A percentile compares a stretch with the other conserved stretches of the same genome.
phyloP scores from a whole-genome alignment of 176 grass and related monocot genomes.

The Carex parvula region DNA sequence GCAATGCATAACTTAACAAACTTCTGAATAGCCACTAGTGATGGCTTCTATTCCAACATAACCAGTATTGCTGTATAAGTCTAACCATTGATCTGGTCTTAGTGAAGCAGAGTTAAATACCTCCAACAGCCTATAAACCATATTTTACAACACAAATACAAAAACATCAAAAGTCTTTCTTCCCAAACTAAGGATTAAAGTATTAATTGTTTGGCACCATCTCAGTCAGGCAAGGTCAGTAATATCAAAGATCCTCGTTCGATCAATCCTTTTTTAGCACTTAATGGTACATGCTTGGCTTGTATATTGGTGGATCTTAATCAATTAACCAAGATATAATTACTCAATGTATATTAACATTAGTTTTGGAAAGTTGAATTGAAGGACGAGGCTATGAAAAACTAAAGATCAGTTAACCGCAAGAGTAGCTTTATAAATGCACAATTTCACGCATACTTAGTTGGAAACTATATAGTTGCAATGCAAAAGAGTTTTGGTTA shows the following conservation, averaged over 20 bases:
- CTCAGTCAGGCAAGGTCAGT: neutral
- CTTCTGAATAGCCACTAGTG: conserved; percentile 75
- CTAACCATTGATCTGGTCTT: conserved; percentile 80
- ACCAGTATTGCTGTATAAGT: conserved; percentile 90
- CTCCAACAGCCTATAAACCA: conserved; percentile 68
- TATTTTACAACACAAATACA: conserved; percentile 1
- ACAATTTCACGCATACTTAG: neutral
- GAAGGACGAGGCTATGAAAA: neutral
- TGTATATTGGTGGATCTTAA: neutral
- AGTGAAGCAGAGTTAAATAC: conserved; percentile 67
- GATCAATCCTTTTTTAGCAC: neutral
- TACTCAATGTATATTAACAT: neutral
- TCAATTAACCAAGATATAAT: neutral
- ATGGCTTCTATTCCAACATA: conserved; percentile 98
- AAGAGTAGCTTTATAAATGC: neutral
- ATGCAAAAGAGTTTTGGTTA: neutral
- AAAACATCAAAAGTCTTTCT: neutral
- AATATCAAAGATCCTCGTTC: neutral
- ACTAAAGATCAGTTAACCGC: neutral
- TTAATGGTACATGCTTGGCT: neutral
- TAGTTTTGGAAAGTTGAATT: neutral
- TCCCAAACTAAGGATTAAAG: neutral
- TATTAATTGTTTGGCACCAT: neutral
- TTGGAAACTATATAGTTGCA: neutral
- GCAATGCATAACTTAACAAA: conserved; percentile 9